phyloP scores from a whole-genome alignment of 2,329 filamentous ascomycete species.

The Leptographium wingfieldii region DNA sequence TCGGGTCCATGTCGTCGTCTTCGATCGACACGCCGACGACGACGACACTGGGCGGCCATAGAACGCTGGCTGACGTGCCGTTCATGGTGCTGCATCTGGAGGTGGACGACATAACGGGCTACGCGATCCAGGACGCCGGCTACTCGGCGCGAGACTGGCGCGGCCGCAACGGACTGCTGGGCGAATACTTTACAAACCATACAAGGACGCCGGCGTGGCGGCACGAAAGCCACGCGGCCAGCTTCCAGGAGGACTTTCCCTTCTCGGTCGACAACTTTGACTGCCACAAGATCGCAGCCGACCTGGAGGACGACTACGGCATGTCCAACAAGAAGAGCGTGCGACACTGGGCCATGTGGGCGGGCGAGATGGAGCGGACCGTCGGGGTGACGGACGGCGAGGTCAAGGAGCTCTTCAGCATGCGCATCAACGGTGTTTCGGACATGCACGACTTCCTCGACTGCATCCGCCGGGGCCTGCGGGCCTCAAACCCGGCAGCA shows the following conservation, averaged over 20 bases:
- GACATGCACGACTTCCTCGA: conserved; percentile 4
- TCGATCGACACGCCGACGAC: background rate
- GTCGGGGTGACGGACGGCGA: background rate
- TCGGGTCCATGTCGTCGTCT: background rate
- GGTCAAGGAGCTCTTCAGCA: background rate
- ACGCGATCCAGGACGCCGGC: background rate
- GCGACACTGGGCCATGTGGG: conserved; percentile 7
- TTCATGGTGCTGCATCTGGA: conserved; percentile 8
- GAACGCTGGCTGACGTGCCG: conserved; percentile 7
- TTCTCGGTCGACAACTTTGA: conserved; percentile 12
- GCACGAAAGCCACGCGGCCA: background rate
- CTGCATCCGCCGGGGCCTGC: background rate
- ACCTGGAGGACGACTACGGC: conserved; percentile 6
- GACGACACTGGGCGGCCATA: background rate
- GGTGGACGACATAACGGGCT: background rate
- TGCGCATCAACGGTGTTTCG: conserved; percentile 2
- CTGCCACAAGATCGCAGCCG: conserved; percentile 5
- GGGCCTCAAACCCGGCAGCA: background rate
- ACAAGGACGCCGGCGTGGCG: background rate
- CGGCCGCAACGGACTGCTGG: conserved; percentile 2
- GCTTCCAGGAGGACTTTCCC: conserved; percentile 5
- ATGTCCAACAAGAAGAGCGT: background rate
- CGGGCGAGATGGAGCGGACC: background rate
- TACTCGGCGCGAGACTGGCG: background rate
- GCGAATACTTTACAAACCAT: conserved; percentile 1